Evolutionary conservation across 192 early-diverging fungal species (phyloP).

Genomic region (Glomus cerebriforme): DNA sequence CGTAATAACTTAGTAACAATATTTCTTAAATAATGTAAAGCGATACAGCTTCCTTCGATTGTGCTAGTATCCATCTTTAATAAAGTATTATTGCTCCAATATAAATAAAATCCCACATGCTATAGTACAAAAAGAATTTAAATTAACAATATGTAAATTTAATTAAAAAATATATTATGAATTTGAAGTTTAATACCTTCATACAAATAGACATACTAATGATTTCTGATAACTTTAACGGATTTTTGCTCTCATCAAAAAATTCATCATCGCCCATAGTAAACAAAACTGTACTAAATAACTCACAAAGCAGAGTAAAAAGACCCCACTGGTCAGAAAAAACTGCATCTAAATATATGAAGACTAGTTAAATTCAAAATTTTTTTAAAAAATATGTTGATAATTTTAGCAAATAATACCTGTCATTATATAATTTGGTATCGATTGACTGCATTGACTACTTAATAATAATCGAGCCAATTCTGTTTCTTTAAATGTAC

Average conservation of each 20-base stretch:
- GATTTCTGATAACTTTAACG: conserved; percentile 54
- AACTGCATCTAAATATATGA: conserved; percentile 39
- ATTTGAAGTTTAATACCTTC: conserved; percentile 45
- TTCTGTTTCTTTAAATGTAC: not conserved
- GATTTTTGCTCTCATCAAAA: conserved; percentile 57
- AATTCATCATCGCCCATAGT: conserved; percentile 90
- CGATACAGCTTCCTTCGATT: conserved; percentile 40
- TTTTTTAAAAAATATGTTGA: conserved; percentile 36
- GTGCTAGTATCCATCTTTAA: conserved; percentile 44
- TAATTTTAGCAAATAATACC: conserved; percentile 35
- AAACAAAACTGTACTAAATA: conserved; percentile 69
- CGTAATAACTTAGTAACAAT: conserved; percentile 66
- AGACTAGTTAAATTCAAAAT: conserved; percentile 23
- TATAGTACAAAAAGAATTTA: conserved; percentile 28
- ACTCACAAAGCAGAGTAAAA: conserved; percentile 71
- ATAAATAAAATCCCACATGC: conserved; percentile 75
- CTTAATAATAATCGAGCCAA: conserved; percentile 9
- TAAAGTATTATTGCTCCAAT: conserved; percentile 60
- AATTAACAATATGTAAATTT: not conserved
- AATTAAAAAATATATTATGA: not conserved
- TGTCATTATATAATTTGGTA: conserved; percentile 32
- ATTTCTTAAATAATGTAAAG: conserved; percentile 56
- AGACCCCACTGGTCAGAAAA: conserved; percentile 57
- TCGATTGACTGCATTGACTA: conserved; percentile 32
- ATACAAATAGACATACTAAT: conserved; percentile 53